A percentile compares a stretch with the other conserved stretches of the same genome.
Conservation (phyloP, 148 eudicot species). For the Vaccinium corymbosum region DNA sequence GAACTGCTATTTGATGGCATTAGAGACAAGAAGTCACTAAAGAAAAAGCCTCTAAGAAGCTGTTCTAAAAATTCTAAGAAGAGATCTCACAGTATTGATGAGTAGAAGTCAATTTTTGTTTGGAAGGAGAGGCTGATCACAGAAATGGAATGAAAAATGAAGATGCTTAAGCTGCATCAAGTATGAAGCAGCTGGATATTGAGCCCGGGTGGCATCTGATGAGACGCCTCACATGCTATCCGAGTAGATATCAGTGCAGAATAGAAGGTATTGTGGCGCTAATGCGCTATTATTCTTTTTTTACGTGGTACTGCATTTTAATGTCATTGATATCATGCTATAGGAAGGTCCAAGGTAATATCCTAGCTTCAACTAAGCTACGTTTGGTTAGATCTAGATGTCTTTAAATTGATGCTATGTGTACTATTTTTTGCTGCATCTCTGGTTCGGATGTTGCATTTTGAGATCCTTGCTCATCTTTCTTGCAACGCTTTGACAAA, state of each 20-base stretch:
- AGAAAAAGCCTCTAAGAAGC: slow-evolving; percentile 28
- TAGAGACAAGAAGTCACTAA: slow-evolving; percentile 66
- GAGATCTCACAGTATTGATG: slow-evolving; percentile 1
- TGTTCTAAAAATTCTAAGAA: slow-evolving; percentile 6
- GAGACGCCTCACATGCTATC: background rate
- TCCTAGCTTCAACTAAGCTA: slow-evolving; percentile 2
- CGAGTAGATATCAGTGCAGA: background rate
- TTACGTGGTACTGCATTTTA: background rate
- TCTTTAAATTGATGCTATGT: background rate
- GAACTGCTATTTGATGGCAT: slow-evolving; percentile 79
- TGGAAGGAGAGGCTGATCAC: background rate
- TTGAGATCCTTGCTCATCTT: background rate
- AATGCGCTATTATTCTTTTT: background rate
- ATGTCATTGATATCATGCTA: background rate
- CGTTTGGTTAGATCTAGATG: background rate
- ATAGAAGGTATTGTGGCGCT: slow-evolving; percentile 1
- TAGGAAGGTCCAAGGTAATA: background rate
- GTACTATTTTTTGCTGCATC: background rate
- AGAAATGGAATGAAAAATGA: background rate
- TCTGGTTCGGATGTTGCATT: background rate
- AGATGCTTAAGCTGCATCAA: background rate
- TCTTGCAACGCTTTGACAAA: background rate
- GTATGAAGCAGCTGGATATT: background rate
- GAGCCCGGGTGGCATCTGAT: slow-evolving; percentile 8
- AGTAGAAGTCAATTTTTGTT: background rate